Conservation (phyloP, 768 basidiomycete species). For the Lyophyllum semitale region DNA sequence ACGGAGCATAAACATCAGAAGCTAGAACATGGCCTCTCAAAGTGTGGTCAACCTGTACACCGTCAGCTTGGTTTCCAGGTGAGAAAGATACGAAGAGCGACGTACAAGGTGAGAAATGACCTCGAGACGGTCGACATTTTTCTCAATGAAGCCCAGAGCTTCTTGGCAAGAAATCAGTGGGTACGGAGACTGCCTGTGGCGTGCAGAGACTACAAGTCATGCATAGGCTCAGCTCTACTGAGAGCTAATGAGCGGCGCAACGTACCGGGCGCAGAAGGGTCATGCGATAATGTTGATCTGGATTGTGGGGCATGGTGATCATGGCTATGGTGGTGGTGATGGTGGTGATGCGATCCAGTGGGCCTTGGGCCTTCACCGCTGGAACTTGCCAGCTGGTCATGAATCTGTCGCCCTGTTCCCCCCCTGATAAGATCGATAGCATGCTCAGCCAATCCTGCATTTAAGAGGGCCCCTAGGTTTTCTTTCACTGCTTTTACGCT, state of each 20-base stretch:
- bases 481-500: slow-evolving; percentile 86
- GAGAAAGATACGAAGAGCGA: not conserved
- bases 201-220: slow-evolving; percentile 55
- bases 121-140: slow-evolving; percentile 45
- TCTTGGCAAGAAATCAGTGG: slow-evolving; percentile 66
- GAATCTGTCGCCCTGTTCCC: slow-evolving; percentile 61
- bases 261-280: slow-evolving; percentile 69
- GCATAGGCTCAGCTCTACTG: not conserved
- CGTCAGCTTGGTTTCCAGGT: not conserved
- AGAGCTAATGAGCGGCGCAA: not conserved
- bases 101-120: slow-evolving; percentile 44
- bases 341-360: slow-evolving; percentile 35
- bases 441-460: slow-evolving; percentile 60
- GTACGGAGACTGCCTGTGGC: slow-evolving; percentile 79
- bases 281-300: slow-evolving; percentile 62
- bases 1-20: slow-evolving; percentile 68
- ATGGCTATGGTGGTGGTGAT: slow-evolving; percentile 32
- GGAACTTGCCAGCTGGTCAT: slow-evolving; percentile 45
- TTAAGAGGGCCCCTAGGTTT: slow-evolving; percentile 64
- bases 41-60: slow-evolving; percentile 53
- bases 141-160: slow-evolving; percentile 60
- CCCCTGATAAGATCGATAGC: slow-evolving; percentile 75
- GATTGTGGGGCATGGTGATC: slow-evolving; percentile 52
- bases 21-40: slow-evolving; percentile 76
- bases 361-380: slow-evolving; percentile 23